Base-by-base conservation (phyloP, 2,329 filamentous ascomycete genomes). In the Pyrenochaeta sp. region DNA sequence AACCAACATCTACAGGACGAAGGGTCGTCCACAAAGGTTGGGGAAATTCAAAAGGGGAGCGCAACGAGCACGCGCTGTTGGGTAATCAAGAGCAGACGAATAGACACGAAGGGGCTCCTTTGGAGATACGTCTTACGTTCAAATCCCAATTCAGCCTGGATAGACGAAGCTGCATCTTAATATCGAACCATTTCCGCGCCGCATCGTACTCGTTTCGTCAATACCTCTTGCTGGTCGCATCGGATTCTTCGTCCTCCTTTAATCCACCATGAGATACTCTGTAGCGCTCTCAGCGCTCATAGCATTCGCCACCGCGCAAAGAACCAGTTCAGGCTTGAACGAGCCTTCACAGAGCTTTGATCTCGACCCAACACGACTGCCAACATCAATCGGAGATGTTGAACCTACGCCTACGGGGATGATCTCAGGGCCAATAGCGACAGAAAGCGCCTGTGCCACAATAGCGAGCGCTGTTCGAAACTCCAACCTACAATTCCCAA, bases 391-490 rank as follows among this genome's bases (percentile, higher is more conserved):
- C 9, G 60, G 48, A 30, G 54, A 71, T 47, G 51, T 68, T 4
- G 61, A 71, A 31, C 70, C 72, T 23, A 63, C 63, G n/a, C 56
- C 55, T 6, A 72, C 68, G 29, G 60, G 61, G 39, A 61, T 63
- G n/a, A 45, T 62, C 6, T 64, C 66, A 1, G 71, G 69, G 7
- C 72, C 73, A 0, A 66, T 74, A 20, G 54, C 66, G 21, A 73
- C 73, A 15, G 62, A 45, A 9, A 49, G 55, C 21, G 71, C 72
- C 39, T 75, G 73, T 57, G 61, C 58, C 17, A 60, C 68, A 37
- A 61, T 74, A 39, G 54, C 56, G 18, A 45, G 59, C 4, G 41
- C 60, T n/a, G 57, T 74, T 2, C 36, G 23, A 1, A 30, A 56
- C 11, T 60, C 56, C 3, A 36, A 33, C 9, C 23, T 56, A 14